These are phyloP conservation scores for Colletotrichum melonis DNA, from an alignment of 2,329 filamentous ascomycete genomes.

Conservation along the genomic window DNA sequence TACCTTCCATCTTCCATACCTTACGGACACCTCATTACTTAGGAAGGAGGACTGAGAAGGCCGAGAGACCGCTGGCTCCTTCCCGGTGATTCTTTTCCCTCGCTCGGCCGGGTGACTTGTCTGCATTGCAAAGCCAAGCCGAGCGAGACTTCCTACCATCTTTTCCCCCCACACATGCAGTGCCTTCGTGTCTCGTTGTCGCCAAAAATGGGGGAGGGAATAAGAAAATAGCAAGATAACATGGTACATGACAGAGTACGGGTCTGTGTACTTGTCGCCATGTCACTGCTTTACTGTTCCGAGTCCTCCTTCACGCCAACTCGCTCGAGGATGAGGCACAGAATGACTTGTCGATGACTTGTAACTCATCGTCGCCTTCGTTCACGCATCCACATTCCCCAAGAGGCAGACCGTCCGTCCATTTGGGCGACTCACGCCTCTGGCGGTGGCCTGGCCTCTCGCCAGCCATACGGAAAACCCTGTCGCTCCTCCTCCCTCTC, in stretches of 20 bases:
- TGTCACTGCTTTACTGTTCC: conserved; percentile 5
- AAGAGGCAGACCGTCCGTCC: conserved; percentile 15
- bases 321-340: conserved; percentile 8
- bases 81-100: not conserved
- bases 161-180: conserved; percentile 13
- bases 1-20: too few relatives aligned
- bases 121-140: conserved; percentile 12
- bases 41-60: not conserved
- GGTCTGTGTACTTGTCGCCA: not conserved
- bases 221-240: not conserved
- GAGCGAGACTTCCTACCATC: conserved; percentile 11
- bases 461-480: conserved; percentile 10
- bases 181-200: conserved; percentile 13
- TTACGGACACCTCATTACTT: too few relatives aligned
- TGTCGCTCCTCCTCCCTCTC: conserved; percentile 7
- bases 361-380: not conserved
- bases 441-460: not conserved
- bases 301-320: not conserved
- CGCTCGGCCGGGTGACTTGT: not conserved
- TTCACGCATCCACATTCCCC: conserved; percentile 34
- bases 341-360: conserved; percentile 16
- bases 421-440: not conserved
- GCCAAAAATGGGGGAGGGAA: not conserved
- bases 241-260: not conserved
- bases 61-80: not conserved